Base-by-base conservation (phyloP, 805 yeast genomes). In the Candida piceae region DNA sequence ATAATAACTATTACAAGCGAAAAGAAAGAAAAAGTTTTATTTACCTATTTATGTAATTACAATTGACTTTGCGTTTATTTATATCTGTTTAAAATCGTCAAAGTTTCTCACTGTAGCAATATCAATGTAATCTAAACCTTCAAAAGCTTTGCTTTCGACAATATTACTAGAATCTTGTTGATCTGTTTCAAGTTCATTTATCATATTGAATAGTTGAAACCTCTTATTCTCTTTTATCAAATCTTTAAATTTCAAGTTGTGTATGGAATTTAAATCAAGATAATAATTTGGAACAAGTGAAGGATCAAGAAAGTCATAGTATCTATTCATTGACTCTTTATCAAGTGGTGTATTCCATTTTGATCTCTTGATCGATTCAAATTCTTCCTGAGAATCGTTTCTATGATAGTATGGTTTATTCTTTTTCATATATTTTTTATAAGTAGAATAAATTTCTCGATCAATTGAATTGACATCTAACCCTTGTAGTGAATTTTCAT, bases 111-210 rank as follows among this genome's bases (percentile, higher is more conserved):
- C 36, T 5, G 36, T 36, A 15, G 46, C 44, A 28, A 45, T 52
- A 40, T 54, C 59, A 3, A 36, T 35, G 8, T 24, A 21, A 22
- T 45, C 35, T 18, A 54, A 39, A 4, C 53, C 58, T 19, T 40
- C 41, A 26, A 50, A 54, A 16, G 45, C 42, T 20, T 35, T 31
- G 6, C 36, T 38, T 10, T 46, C 49, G 18, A 38, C 29, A 15
- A 35, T 26, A 8, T 37, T 35, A 16, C 11, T 13, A 21, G 28
- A 36, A 23, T 36, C 24, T 11, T 42, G 25, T 15, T 42, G 34
- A 15, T 36, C 12, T 7, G 16, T 19, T 16, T 42, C 29, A 4
- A 36, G n/a, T 16, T 35, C 31, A 10, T 35, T 34, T 3, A 47
- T 22, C 44, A 44, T 42, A 11, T 33, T 40, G 5, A 34, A 21